Base-by-base conservation (phyloP, 441 rosid genomes). In the Syzygium syzygioides region DNA sequence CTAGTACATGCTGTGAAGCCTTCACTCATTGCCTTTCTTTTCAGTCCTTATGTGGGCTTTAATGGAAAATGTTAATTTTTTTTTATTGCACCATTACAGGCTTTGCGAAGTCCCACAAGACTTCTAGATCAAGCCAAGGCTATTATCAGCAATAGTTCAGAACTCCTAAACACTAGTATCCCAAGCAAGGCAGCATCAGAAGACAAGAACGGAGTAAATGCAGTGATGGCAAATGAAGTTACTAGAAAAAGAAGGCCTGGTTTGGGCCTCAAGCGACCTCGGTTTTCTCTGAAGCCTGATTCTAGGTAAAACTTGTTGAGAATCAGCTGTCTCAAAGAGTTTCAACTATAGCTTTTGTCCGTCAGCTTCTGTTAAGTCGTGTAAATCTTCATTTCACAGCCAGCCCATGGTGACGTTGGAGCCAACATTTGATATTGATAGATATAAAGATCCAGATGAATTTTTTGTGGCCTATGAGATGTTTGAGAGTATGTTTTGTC, bases 171-270 rank as follows among this genome's bases (percentile, higher is more conserved):
- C 68, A 54, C 66, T 85, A 88, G 90, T 87, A 85, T 64, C 87
- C 88, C 86, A 37, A 89, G 85, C 83, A 87, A 62, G 60, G 86
- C 45, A 54, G 89, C 87, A 32, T 87, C 88, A 3, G 30, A 89
- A 86, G 89, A 88, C n/a, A 30, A 68, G 45, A n/a, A 54, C 79
- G 88, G 88, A 68, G 91, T 41, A 89, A 92, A 14, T 45, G 87
- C 18, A 80, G 91, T 83, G 88, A 91, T 90, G 37, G 91, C 85
- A 87, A 86, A 76, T 86, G 92, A 90, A 85, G 93, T 90, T 86
- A 95, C 92, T 34, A 93, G 93, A 79, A 96, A 92, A 87, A 91
- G 94, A 90, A 93, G 99, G 91, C 98, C 95, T 3, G 99, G 93
- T 34, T 90, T 94, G 87, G 95, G 93, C 62, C 95, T 95, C 37